Evolutionary conservation across 2,329 filamentous ascomycete species (phyloP), one percentile per base, ranked within the genome.

Genomic region (Fusarium camptoceras): DNA sequence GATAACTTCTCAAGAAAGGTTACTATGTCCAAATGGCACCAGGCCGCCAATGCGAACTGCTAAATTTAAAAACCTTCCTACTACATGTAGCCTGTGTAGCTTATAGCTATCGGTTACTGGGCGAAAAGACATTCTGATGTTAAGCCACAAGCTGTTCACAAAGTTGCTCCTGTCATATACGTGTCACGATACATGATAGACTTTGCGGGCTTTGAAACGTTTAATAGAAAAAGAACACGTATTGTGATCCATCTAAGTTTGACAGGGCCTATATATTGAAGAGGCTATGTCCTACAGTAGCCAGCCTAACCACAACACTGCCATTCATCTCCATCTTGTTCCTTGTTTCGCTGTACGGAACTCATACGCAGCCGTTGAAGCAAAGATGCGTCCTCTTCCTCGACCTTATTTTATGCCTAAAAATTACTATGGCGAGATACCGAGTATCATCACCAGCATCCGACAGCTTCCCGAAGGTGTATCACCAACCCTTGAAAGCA

Each of bases 401-500:
- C 1, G 4, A 1, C 48, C 55, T 8, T 1, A 25, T 12, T 58
- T 28, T 22, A n/a, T 20, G 41, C 16, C n/a, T 11, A 8, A 1
- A 25, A 4, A 0, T 2, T 69, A 69, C 14, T 4, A 10, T 1
- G 10, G 14, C 12, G 14, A 3, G 3, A 34, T 66, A 25, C 61
- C 66, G 1, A 31, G 28, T 1, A 34, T 59, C 42, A 66, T 70
- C 37, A n/a, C 53, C 11, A 67, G 57, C 8, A 59, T 70, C 27
- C 44, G 49, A 24, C 4, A 41, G 5, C 62, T 47, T 1, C 53
- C 57, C 3, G 5, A 18, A 1, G 54, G 24, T 41, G 57, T 56
- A 12, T 12, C 46, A 12, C 62, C 66, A 5, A 70, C 62, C 10
- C 14, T 67, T 4, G 27, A 70, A 2, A 70, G 50, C 7, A 70